Evolutionary conservation across 2,329 filamentous ascomycete genomes (phyloP).

Genomic region (Harringtonia aguacate): DNA sequence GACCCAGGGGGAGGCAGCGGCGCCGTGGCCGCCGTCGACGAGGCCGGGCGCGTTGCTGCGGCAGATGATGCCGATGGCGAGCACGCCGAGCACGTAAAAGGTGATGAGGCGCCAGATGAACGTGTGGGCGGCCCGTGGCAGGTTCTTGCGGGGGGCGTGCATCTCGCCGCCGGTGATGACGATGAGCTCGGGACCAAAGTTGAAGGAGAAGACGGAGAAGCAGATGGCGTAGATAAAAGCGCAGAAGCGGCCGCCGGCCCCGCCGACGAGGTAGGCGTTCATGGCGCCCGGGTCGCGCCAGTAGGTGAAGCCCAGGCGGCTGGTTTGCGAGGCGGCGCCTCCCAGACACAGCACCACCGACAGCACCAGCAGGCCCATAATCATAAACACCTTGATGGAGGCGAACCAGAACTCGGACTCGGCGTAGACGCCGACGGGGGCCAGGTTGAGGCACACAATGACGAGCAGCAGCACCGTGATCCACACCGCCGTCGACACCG

Average conservation of each 20-base stretch:
- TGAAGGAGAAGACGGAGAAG: slow-evolving; percentile 46
- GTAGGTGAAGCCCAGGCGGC: slow-evolving; percentile 37
- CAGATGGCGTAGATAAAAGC: slow-evolving; percentile 46
- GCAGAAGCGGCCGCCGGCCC: slow-evolving; percentile 38
- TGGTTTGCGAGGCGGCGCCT: slow-evolving; percentile 38
- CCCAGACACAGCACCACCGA: slow-evolving; percentile 45
- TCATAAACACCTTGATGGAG: slow-evolving; percentile 48
- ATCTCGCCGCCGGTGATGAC: slow-evolving; percentile 9
- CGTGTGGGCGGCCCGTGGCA: slow-evolving; percentile 11
- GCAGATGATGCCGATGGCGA: slow-evolving; percentile 17
- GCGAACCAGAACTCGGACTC: slow-evolving; percentile 54
- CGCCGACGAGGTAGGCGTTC: slow-evolving; percentile 29
- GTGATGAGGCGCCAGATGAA: slow-evolving; percentile 20
- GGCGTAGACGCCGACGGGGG: slow-evolving; percentile 46
- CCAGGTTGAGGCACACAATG: slow-evolving; percentile 43
- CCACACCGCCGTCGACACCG: slow-evolving; percentile 33
- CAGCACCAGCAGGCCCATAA: slow-evolving; percentile 46
- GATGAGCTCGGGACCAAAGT: slow-evolving; percentile 48
- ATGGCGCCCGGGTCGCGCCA: slow-evolving; percentile 38
- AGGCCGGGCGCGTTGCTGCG: too few species aligned
- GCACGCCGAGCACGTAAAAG: slow-evolving; percentile 19
- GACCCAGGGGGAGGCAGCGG: slow-evolving; percentile 44
- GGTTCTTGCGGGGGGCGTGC: slow-evolving; percentile 9
- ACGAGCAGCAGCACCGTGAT: slow-evolving; percentile 46
- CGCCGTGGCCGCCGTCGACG: slow-evolving; percentile 18